Evolutionary conservation across 2,329 filamentous ascomycete genomes (phyloP), one percentile per base, ranked within the genome.

Genomic region (Scytalidium lignicola): DNA sequence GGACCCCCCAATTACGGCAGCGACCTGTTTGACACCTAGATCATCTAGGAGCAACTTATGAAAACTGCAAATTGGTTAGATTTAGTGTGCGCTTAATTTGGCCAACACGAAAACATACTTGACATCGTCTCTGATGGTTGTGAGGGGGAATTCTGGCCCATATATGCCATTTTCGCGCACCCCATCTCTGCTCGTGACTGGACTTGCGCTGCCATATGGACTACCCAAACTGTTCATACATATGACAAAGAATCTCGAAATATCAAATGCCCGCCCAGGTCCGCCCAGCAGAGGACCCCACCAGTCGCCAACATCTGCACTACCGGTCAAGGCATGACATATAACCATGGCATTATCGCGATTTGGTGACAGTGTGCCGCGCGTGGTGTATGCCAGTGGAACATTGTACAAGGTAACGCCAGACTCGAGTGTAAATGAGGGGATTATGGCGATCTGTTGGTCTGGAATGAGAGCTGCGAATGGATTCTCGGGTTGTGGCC

Each of bases 81-180:
- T 10, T 26, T 26, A 48, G 21, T 42, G n/a, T 8, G 8, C n/a
- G 3, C 13, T 47, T 41, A 51, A 23, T 3, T 29, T 40, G 20
- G 22, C 41, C n/a, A 8, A 19, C 32, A n/a, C 3, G 23, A 0
- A 23, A 26, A 67, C 86, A 72, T 71, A 93, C 88, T 88, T 90
- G 47, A 97, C 92, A 71, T 99, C 93, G 65, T 99, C 93, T 57
- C 92, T 79, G 55, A 99, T 89, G 0, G 93, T 97, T 1, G 93
- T 96, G 55, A 99, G 72, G 43, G 93, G 93, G 59, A 99, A 99
- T 63, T 99, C 93, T 1, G 93, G 93, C 0, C 93, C 93, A 63
- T 99, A 99, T 58, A 80, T 80, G 17, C 82, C 90, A 54, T 88
- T 83, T 46, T 74, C 74, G 15, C 78, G 71, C 59, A 95, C 81